Conservation (phyloP, 2,329 filamentous ascomycete species). For the Rhynchosporium graminicola region DNA sequence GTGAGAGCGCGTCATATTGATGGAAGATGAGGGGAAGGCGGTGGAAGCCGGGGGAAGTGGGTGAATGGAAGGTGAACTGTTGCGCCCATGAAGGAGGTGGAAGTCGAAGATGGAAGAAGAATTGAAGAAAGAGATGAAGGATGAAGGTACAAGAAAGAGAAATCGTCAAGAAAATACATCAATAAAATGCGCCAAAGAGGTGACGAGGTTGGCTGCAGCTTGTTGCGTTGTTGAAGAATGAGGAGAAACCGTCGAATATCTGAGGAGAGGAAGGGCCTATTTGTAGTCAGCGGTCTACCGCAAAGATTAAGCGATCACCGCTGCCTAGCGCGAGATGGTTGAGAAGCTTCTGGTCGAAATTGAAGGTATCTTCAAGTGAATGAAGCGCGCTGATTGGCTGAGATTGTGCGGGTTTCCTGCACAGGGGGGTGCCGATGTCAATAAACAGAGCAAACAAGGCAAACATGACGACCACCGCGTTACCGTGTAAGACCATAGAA, state of each 20-base stretch:
- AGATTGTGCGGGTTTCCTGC: neutral
- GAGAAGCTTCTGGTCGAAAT: neutral
- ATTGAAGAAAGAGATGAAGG: neutral
- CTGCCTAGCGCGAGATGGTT: neutral
- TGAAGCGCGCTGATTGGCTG: neutral
- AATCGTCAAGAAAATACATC: neutral
- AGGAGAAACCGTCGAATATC: neutral
- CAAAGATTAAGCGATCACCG: neutral
- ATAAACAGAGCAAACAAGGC: neutral
- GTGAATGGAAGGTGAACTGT: neutral
- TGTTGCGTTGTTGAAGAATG: neutral
- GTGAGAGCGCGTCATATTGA: neutral
- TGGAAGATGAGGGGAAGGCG: neutral
- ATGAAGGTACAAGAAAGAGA: neutral
- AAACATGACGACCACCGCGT: neutral
- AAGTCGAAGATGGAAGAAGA: neutral
- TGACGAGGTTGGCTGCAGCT: neutral
- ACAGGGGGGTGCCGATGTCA: neutral
- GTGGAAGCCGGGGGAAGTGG: too few relatives aligned
- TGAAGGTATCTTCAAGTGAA: neutral
- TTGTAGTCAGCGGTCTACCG: neutral
- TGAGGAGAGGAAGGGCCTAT: neutral
- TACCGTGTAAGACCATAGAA: too few relatives aligned
- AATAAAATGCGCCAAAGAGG: neutral
- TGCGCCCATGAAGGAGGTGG: neutral